phyloP scores from a whole-genome alignment of 305 asterid genomes.

The Withania somnifera region DNA sequence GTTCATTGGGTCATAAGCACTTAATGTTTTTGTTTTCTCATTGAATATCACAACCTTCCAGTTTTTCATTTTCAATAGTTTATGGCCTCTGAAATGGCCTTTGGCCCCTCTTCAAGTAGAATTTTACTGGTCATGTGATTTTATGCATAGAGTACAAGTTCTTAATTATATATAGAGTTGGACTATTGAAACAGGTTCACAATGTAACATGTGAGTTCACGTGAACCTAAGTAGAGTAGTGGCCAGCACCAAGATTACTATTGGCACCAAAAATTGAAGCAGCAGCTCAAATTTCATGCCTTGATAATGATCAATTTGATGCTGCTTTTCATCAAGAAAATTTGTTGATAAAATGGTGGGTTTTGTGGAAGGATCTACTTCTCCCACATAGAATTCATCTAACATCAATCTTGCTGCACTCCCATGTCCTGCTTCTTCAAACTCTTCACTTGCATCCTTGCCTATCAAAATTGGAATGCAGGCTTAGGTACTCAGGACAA shows the following conservation, averaged over 20 bases:
- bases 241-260: conserved; percentile 20
- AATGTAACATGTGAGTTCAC: too few species aligned
- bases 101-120: neutral
- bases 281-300: conserved; percentile 1
- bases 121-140: neutral
- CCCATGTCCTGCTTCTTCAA: conserved; percentile 73
- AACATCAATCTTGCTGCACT: conserved; percentile 72
- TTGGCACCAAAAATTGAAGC: conserved; percentile 9
- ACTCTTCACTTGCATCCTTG: conserved; percentile 61
- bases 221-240: neutral
- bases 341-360: neutral
- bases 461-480: conserved; percentile 27
- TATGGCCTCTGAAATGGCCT: neutral
- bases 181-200: too few species aligned
- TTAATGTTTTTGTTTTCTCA: neutral
- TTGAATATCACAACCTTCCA: neutral
- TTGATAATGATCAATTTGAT: neutral
- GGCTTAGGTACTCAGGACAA: too few species aligned
- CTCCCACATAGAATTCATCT: conserved; percentile 61
- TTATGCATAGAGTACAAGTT: too few species aligned
- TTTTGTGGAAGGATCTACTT: conserved; percentile 28
- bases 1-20: neutral
- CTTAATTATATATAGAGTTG: too few species aligned
- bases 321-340: neutral
- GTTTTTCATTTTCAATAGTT: neutral